Evolutionary conservation across 1,284 basidiomycete species (phyloP).

Genomic region (Cerrena zonata): DNA sequence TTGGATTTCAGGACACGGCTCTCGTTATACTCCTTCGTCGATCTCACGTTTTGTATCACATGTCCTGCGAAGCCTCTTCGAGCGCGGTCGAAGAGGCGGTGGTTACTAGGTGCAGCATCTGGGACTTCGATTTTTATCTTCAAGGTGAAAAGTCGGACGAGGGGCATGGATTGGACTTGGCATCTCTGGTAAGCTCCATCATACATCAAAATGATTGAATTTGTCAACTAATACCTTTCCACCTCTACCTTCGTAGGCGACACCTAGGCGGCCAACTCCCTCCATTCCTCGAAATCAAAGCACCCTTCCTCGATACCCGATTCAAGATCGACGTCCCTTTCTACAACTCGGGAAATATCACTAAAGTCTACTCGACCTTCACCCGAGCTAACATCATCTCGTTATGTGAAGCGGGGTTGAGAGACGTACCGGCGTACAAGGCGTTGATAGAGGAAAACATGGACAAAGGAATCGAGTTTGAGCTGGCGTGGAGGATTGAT

Average conservation of each 20-base stretch:
- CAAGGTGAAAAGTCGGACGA: conserved; percentile 64
- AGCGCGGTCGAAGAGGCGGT: conserved; percentile 35
- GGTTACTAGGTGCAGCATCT: conserved; percentile 41
- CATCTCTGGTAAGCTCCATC: conserved; percentile 55
- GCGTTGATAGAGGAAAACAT: conserved; percentile 51
- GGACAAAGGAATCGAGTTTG: conserved; percentile 51
- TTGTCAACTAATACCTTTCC: neutral
- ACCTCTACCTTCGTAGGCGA: conserved; percentile 40
- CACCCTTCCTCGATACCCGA: conserved; percentile 47
- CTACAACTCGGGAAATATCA: conserved; percentile 30
- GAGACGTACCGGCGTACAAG: conserved; percentile 55
- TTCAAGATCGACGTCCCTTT: conserved; percentile 62
- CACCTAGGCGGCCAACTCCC: conserved; percentile 48
- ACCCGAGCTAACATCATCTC: conserved; percentile 54
- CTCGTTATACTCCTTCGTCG: conserved; percentile 77
- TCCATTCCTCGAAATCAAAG: conserved; percentile 38
- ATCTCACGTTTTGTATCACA: conserved; percentile 72
- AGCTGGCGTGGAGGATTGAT: conserved; percentile 71
- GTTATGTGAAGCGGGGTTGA: conserved; percentile 51
- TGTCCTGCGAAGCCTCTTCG: conserved; percentile 52
- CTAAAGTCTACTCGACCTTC: conserved; percentile 43
- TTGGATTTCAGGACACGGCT: conserved; percentile 52
- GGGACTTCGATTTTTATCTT: conserved; percentile 80
- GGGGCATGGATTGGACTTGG: conserved; percentile 81
- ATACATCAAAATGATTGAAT: neutral